A percentile compares a stretch with the other conserved stretches of the same genome.
Conservation (phyloP, 352 stramenopile species). For the Globisporangium emineosum region DNA sequence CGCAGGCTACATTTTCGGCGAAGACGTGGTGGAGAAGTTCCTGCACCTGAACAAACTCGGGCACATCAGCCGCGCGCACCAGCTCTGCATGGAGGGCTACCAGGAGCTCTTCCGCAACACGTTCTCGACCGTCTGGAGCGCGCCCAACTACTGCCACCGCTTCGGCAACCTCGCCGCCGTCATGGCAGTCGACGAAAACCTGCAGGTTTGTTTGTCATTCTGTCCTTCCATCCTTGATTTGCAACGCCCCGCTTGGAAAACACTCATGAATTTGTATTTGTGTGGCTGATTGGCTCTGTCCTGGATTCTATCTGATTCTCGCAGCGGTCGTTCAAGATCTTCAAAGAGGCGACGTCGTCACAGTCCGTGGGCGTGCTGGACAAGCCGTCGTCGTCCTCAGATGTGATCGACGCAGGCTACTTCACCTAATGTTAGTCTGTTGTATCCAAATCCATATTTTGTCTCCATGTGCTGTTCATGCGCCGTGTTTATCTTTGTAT, state of each 20-base stretch:
- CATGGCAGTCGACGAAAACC: constrained; percentile 64
- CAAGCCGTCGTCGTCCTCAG: constrained; percentile 64
- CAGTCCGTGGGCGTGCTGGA: constrained; percentile 66
- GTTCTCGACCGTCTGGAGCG: constrained; percentile 83
- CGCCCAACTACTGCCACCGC: constrained; percentile 88
- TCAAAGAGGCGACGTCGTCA: constrained; percentile 77
- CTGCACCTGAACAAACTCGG: constrained; percentile 75
- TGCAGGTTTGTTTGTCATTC: constrained; percentile 30
- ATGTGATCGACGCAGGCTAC: constrained; percentile 84
- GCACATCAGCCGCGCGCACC: constrained; percentile 80
- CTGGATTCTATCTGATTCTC: constrained; percentile 4
- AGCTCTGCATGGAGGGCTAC: constrained; percentile 85
- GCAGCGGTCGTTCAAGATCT: constrained; percentile 83
- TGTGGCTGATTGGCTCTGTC: background rate
- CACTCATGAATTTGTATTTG: background rate
- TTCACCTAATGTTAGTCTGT: constrained; percentile 71
- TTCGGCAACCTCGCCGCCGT: constrained; percentile 73
- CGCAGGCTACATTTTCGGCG: constrained; percentile 86
- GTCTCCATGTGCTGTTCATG: constrained; percentile 7
- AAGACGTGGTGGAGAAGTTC: constrained; percentile 84
- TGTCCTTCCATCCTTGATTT: background rate
- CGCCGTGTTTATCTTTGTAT: background rate
- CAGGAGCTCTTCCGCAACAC: constrained; percentile 75
- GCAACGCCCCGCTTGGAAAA: background rate
- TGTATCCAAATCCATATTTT: background rate